Conservation (phyloP, 2,329 filamentous ascomycete genomes). For the Penicillium rolfsii region DNA sequence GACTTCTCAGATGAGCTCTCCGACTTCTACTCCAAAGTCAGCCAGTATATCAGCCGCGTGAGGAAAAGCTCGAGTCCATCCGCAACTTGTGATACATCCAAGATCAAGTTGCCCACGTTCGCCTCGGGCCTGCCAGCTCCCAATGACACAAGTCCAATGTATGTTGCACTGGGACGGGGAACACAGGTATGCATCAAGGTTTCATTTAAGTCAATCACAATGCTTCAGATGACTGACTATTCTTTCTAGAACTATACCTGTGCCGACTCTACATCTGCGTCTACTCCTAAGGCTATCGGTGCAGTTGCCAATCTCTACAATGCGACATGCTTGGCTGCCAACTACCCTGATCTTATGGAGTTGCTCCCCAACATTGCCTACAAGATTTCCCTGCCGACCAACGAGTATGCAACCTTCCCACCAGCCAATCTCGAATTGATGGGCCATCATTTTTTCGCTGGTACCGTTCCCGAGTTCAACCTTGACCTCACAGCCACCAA, state of each 20-base stretch:
- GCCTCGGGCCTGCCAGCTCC: conserved; percentile 64
- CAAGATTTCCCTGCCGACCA: conserved; percentile 60
- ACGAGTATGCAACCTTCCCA: conserved; percentile 39
- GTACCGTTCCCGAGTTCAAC: conserved; percentile 78
- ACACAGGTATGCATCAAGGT: conserved; percentile 55
- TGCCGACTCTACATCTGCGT: conserved; percentile 61
- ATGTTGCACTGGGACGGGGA: conserved; percentile 84
- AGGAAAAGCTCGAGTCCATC: conserved; percentile 24
- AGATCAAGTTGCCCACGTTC: conserved; percentile 48
- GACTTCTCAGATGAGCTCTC: conserved; percentile 47
- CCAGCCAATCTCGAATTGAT: conserved; percentile 67
- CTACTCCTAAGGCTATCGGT: conserved; percentile 67
- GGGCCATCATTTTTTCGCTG: conserved; percentile 81
- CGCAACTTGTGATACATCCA: conserved; percentile 40
- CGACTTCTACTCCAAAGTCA: conserved; percentile 46
- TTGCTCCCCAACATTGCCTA: conserved; percentile 70
- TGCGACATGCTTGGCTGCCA: conserved; percentile 74
- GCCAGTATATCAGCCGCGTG: conserved; percentile 41
- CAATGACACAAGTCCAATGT: conserved; percentile 65
- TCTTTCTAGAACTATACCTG: conserved; percentile 86
- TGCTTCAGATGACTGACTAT: conserved; percentile 13
- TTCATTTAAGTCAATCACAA: too few relatives aligned
- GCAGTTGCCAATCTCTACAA: conserved; percentile 87
- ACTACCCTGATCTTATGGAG: conserved; percentile 67
- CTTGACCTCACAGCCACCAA: conserved; percentile 61